These are phyloP conservation scores for Colletotrichum orchidophilum DNA, from an alignment of 2,329 filamentous ascomycete species.

Conservation along the genomic window DNA sequence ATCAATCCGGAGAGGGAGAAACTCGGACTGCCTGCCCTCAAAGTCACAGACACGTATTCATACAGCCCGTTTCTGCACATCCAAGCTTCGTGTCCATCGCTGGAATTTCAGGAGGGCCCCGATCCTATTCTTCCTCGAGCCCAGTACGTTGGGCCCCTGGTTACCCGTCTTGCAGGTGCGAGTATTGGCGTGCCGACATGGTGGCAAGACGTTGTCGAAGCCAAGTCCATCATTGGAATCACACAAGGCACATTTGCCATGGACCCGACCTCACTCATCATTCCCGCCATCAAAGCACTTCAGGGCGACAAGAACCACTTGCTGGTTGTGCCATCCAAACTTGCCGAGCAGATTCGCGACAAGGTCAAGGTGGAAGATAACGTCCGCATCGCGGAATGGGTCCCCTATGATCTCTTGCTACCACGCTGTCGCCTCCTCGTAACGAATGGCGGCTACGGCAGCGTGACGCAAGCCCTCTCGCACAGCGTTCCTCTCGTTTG, in stretches of 20 bases:
- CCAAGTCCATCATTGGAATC: slow-evolving; percentile 45
- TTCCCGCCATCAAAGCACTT: slow-evolving; percentile 48
- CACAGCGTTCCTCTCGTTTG: slow-evolving; percentile 48
- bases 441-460: slow-evolving; percentile 50
- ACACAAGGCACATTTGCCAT: slow-evolving; percentile 50
- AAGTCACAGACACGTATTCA: slow-evolving; percentile 43
- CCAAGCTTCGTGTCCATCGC: slow-evolving; percentile 45
- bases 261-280: slow-evolving; percentile 47
- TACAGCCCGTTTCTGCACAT: slow-evolving; percentile 51
- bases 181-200: slow-evolving; percentile 41
- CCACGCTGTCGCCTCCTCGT: slow-evolving; percentile 45
- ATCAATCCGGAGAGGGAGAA: slow-evolving; percentile 43
- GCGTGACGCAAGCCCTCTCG: slow-evolving; percentile 47
- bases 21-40: slow-evolving; percentile 41
- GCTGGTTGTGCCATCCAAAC: slow-evolving; percentile 46
- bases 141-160: slow-evolving; percentile 47
- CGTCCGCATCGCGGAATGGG: slow-evolving; percentile 44
- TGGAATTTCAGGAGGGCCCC: slow-evolving; percentile 44
- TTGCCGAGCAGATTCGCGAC: slow-evolving; percentile 39
- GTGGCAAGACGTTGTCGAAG: slow-evolving; percentile 43
- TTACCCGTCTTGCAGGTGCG: slow-evolving; percentile 35
- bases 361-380: slow-evolving; percentile 38
- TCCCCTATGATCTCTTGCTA: slow-evolving; percentile 48
- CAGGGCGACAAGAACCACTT: slow-evolving; percentile 39
- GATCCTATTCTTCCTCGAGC: slow-evolving; percentile 36